These are phyloP conservation scores for Cryptosporidium parvum DNA, from an alignment of 169 alveolate species.

Conservation along the genomic window DNA sequence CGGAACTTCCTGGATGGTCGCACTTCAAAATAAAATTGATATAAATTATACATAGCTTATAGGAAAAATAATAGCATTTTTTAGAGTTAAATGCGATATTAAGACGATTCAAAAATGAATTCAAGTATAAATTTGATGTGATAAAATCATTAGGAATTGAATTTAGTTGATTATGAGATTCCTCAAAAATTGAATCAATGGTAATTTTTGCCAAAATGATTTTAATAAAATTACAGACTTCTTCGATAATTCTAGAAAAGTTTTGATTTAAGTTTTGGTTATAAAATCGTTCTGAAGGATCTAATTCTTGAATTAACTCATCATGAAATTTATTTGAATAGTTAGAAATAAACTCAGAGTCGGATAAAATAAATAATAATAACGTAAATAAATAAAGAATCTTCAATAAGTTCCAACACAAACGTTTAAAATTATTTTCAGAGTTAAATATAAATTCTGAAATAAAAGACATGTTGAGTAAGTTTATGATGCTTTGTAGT, in stretches of 20 bases:
- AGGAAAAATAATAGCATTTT: neutral
- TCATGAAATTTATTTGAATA: neutral
- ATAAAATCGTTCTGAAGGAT: neutral
- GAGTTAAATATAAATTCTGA: slow-evolving; percentile 2
- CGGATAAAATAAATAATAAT: slow-evolving; percentile 8
- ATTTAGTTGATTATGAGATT: neutral
- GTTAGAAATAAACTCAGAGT: neutral
- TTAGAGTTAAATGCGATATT: slow-evolving; percentile 14
- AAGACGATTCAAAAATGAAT: slow-evolving; percentile 7
- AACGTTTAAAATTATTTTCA: neutral
- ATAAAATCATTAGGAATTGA: neutral
- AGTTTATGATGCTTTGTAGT: slow-evolving; percentile 11
- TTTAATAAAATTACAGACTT: neutral
- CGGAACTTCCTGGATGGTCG: slow-evolving; percentile 52
- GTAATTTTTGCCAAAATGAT: neutral
- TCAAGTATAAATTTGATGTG: neutral
- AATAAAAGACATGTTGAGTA: slow-evolving; percentile 9
- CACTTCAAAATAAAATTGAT: slow-evolving; percentile 25
- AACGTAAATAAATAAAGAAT: neutral
- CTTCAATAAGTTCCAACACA: neutral
- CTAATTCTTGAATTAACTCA: neutral
- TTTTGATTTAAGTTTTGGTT: neutral
- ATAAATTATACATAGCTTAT: neutral
- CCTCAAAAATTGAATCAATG: neutral
- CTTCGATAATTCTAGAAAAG: slow-evolving; percentile 13